Conservation (phyloP, 768 basidiomycete species). For the Xerocomellus chrysenteron region DNA sequence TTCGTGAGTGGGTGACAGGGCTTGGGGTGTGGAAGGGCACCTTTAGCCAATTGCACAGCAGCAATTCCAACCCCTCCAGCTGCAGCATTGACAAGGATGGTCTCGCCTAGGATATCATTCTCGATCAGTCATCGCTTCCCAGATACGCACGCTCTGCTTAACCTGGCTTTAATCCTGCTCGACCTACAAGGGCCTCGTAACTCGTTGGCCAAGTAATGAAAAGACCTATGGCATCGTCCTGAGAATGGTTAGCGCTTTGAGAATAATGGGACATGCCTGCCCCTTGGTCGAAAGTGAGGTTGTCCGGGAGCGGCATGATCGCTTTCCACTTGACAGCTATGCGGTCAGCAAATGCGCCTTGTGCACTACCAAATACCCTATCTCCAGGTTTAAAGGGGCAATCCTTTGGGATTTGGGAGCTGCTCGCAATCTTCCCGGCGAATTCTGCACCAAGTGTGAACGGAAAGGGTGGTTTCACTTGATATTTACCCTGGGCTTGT, state of each 20-base stretch:
- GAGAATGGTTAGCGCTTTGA: background rate
- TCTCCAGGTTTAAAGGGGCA: slow-evolving; percentile 83
- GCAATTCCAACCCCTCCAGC: slow-evolving; percentile 94
- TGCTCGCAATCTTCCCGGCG: slow-evolving; percentile 67
- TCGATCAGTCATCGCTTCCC: slow-evolving; percentile 6
- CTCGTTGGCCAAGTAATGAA: slow-evolving; percentile 91
- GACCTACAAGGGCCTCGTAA: slow-evolving; percentile 86
- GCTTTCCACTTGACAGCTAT: slow-evolving; percentile 51
- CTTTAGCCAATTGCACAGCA: slow-evolving; percentile 92
- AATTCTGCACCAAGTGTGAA: slow-evolving; percentile 87
- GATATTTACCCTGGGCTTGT: slow-evolving; percentile 89
- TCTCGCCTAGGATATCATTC: slow-evolving; percentile 59
- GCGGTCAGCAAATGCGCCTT: slow-evolving; percentile 81
- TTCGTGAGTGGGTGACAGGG: background rate
- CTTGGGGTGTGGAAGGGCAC: slow-evolving; percentile 36
- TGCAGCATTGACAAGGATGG: slow-evolving; percentile 91
- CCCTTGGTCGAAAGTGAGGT: slow-evolving; percentile 81
- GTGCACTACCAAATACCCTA: slow-evolving; percentile 79
- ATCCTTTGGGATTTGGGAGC: slow-evolving; percentile 75
- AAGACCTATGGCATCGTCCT: slow-evolving; percentile 47
- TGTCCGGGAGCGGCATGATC: slow-evolving; percentile 69
- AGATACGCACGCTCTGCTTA: slow-evolving; percentile 9
- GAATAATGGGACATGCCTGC: slow-evolving; percentile 51
- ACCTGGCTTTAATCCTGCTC: slow-evolving; percentile 80
- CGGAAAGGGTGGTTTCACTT: slow-evolving; percentile 78